Evolutionary conservation across 129 eudicot species (phyloP).

Genomic region (Scalesia atractyloides): DNA sequence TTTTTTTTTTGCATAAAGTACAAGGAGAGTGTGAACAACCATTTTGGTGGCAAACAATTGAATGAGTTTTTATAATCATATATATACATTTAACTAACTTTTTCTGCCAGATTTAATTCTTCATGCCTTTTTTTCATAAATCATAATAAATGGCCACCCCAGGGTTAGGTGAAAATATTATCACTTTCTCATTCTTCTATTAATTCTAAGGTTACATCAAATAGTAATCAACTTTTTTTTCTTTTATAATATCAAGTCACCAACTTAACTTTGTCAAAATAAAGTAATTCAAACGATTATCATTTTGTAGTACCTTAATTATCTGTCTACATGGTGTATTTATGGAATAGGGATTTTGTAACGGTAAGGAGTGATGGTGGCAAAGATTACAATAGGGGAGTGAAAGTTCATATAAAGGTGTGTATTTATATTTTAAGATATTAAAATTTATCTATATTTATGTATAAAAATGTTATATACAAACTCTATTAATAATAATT

Average conservation of each 20-base stretch:
- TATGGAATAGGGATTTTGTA: no score
- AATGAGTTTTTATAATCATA: constrained; percentile 7
- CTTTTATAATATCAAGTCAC: background rate
- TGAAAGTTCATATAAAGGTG: no score
- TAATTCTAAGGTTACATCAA: background rate
- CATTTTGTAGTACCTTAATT: no score
- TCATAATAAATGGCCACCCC: background rate
- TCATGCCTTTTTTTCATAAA: background rate
- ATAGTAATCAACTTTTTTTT: background rate
- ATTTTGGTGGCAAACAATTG: constrained; percentile 16
- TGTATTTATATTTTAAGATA: no score
- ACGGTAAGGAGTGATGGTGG: no score
- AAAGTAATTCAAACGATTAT: no score
- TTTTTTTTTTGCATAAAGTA: background rate
- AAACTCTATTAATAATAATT: no score
- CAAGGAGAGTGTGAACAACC: constrained; percentile 13
- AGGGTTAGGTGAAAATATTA: background rate
- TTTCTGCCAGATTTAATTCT: constrained; percentile 13
- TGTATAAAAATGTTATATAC: no score
- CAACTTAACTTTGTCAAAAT: no score
- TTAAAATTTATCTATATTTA: no score
- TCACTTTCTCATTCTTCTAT: background rate
- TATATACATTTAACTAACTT: constrained; percentile 11
- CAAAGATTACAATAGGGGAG: no score
- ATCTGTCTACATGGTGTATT: no score